Base-by-base conservation (phyloP, 768 basidiomycete species). In the Auriculariales sp. region DNA sequence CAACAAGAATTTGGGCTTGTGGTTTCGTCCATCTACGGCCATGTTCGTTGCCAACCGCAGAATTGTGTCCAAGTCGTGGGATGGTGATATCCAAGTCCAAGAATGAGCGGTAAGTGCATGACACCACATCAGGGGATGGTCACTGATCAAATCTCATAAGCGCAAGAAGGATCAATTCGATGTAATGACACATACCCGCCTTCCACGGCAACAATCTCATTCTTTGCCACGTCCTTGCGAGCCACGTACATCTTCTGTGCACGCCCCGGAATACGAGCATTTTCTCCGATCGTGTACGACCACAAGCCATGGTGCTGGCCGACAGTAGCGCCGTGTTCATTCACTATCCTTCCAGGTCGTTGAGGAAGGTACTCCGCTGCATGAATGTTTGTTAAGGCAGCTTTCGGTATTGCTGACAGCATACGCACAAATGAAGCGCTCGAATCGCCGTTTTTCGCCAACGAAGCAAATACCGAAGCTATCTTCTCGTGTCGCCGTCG, bases 381-480 rank as follows among this genome's bases (percentile, higher is more conserved):
- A 48, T 3, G 11, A 11, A 28, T 29, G 27, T 19, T 19, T 10
- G 29, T 45, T 39, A 32, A 9, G 22, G n/a, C n/a, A n/a, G n/a
- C n/a, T n/a, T n/a, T n/a, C n/a, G n/a, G n/a, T n/a, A n/a, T 31
- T 12, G 3, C 19, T 15, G 10, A 24, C 28, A 22, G 47, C 10
- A 47, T 22, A 64, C 74, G 53, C 52, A 84, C 88, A 74, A 46
- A 93, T 62, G 59, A 93, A 97, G 7, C 74, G 65, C 25, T 71
- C 68, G 55, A 94, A 93, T 45, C 67, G 73, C 9, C 71, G 69
- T 58, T 82, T 78, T 59, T 92, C 77, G 3, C 92, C 93, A 1
- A 98, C 80, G 55, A 98, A 98, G 59, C 93, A 98, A 15, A 98
- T 74, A 0, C 93, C 93, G 78, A 94, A 91, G 62, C 87, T 91